Evolutionary conservation across 371 early-diverging fungal genomes (phyloP), one percentile per base, ranked within the genome.

Genomic region (Mortierella sp.): DNA sequence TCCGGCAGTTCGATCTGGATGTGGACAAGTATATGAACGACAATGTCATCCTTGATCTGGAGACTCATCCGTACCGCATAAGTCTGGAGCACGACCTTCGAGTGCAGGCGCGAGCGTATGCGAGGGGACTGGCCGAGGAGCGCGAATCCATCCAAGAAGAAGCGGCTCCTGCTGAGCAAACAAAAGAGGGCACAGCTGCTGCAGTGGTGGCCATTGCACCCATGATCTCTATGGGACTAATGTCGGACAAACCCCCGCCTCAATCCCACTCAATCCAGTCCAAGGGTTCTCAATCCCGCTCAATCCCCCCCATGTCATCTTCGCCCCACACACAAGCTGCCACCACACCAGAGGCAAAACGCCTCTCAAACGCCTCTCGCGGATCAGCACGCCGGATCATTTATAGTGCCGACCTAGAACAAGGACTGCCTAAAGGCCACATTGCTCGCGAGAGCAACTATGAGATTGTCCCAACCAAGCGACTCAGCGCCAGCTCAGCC

Each of bases 311-410:
- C 61, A 54, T 26, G 43, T 9, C 72, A 28, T 21, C 48, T 5
- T 40, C 50, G 0, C 59, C 80, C 1, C 51, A 50, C 57, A n/a
- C 24, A 34, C 77, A 21, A 43, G 54, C 67, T 14, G 31, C 57
- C 5, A 31, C 72, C n/a, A 28, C 44, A 26, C 19, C 54, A 8
- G 53, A 28, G 6, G 21, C 64, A 0, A 71, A 72, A 48, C 75
- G 76, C 10, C 28, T 51, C 19, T 78, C 78, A 10, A 73, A 78
- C 50, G 48, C 72, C 10, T 75, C 76, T 24, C 53, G 72, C 5
- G 54, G 80, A 2, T 69, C 73, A 5, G 81, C 81, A 1, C 81
- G 76, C 31, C 76, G 76, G 2, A 80, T 80, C 73, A 72, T 57
- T 9, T 80, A 76, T 28, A 75, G 59, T 54, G 61, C 55, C 3